Percentiles rank a stretch among this genome's conserved stretches.
Evolutionary conservation across 805 yeast species (phyloP).

Genomic region (Schwanniomyces occidentalis): DNA sequence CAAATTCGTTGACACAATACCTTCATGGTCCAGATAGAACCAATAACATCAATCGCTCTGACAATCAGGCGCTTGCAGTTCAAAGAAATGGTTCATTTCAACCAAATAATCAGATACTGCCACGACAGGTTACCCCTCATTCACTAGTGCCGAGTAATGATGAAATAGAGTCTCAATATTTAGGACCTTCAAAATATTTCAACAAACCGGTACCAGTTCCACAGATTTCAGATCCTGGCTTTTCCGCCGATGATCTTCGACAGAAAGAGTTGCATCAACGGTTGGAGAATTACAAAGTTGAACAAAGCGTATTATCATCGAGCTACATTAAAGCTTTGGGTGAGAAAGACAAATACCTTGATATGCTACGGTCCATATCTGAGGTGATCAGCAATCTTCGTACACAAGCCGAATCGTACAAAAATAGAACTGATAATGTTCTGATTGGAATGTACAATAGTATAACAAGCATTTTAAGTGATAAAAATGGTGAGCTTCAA

Average conservation of each 20-base stretch:
- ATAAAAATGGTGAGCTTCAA: slow-evolving; percentile 1
- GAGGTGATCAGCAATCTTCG: not conserved
- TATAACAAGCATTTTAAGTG: slow-evolving; percentile 1
- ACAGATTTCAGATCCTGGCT: slow-evolving; percentile 14
- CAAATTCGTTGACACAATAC: too few relatives aligned
- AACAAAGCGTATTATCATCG: not conserved
- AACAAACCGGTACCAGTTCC: slow-evolving; percentile 32
- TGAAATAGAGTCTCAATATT: too few relatives aligned
- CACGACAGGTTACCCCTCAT: too few relatives aligned
- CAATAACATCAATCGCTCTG: too few relatives aligned
- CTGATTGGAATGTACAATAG: slow-evolving; percentile 3
- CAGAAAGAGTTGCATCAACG: slow-evolving; percentile 1
- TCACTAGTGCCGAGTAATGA: not conserved
- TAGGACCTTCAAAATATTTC: too few relatives aligned
- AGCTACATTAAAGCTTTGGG: not conserved
- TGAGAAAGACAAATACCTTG: not conserved
- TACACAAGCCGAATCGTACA: slow-evolving; percentile 1
- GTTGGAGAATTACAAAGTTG: slow-evolving; percentile 1
- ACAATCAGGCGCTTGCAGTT: too few relatives aligned
- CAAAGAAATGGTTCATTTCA: too few relatives aligned
- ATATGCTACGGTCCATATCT: not conserved
- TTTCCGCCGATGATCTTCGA: slow-evolving; percentile 5
- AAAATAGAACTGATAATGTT: slow-evolving; percentile 1
- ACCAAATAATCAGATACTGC: too few relatives aligned
- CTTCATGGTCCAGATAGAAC: too few relatives aligned